phyloP scores from a whole-genome alignment of 1,139 yeast species.

The Protomyces macrosporus region DNA sequence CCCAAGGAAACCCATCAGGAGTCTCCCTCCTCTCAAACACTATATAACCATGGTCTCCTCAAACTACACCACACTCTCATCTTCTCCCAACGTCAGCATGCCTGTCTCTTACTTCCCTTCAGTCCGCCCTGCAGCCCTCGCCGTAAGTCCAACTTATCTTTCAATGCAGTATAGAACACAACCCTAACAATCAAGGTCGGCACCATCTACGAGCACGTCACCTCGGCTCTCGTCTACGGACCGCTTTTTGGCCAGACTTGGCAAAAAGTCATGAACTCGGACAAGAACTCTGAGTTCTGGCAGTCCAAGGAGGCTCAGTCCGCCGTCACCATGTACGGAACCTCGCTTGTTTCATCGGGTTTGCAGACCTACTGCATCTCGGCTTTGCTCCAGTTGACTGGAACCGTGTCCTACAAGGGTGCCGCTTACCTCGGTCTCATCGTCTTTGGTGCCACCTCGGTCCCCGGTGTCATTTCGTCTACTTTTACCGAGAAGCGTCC shows the following conservation, averaged over 20 bases:
- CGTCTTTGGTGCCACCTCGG: slow-evolving; percentile 41
- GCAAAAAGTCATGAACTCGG: slow-evolving; percentile 36
- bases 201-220: slow-evolving; percentile 41
- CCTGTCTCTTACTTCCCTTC: slow-evolving; percentile 27
- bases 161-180: slow-evolving; percentile 36
- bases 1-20: not conserved
- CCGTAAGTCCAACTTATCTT: not conserved
- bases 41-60: slow-evolving; percentile 12
- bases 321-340: slow-evolving; percentile 39
- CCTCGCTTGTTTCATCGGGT: slow-evolving; percentile 40
- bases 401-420: slow-evolving; percentile 41
- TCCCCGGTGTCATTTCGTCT: slow-evolving; percentile 40
- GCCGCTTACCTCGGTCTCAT: slow-evolving; percentile 43
- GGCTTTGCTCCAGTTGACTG: slow-evolving; percentile 42
- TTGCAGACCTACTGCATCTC: slow-evolving; percentile 44
- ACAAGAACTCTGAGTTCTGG: slow-evolving; percentile 38
- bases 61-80: slow-evolving; percentile 10
- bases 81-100: slow-evolving; percentile 21
- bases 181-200: slow-evolving; percentile 36
- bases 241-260: slow-evolving; percentile 44
- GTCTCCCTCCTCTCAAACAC: not conserved
- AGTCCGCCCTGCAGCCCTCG: slow-evolving; percentile 24
- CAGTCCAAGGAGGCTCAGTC: slow-evolving; percentile 41
- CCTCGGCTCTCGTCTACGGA: slow-evolving; percentile 40
- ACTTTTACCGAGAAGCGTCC: slow-evolving; percentile 41